Evolutionary conservation across 1,284 basidiomycete genomes (phyloP), one percentile per base, ranked within the genome.

Genomic region (Ceraceosorus guamensis): DNA sequence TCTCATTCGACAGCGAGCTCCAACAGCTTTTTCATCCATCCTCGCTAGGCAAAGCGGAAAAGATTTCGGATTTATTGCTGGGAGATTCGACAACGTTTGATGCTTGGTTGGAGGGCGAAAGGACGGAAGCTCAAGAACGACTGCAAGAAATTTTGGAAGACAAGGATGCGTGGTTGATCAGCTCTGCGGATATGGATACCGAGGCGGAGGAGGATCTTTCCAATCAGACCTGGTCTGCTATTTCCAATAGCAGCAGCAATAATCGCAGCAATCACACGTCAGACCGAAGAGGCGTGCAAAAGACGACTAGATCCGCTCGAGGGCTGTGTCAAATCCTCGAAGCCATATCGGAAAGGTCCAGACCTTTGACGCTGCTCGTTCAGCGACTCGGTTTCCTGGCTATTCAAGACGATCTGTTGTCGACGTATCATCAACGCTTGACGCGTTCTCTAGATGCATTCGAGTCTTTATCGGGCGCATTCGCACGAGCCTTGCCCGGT

Each of bases 401-500:
- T 6, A 84, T 95, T 8, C 93, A 98, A 77, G 79, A 95, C 2
- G 91, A 91, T 0, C 77, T 96, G 3, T 79, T 97, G 6, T 83
- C 87, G 53, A 79, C 82, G 1, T 97, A 95, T 73, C 82, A 85
- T 56, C 78, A 81, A 7, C 85, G 91, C 13, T 85, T 98, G 70
- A 81, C 84, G 0, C 83, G 87, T 4, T 89, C 89, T 3, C 79
- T 97, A 8, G 91, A 96, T 67, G 91, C 91, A 0, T 96, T 96
- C 67, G 93, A 97, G 76, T 87, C 85, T 0, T 79, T 95, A 3
- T 89, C 89, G 1, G 89, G 87, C 16, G 84, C 86, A 0, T 85
- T 98, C 65, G 83, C 91, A 33, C 85, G 91, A 4, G 87, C 87
- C 3, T 90, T 97, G 5, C 91, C 93, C 0, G 93, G 92, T 4